Base-by-base conservation (phyloP, 2,329 filamentous ascomycete species). In the Ambrosiella xylebori region DNA sequence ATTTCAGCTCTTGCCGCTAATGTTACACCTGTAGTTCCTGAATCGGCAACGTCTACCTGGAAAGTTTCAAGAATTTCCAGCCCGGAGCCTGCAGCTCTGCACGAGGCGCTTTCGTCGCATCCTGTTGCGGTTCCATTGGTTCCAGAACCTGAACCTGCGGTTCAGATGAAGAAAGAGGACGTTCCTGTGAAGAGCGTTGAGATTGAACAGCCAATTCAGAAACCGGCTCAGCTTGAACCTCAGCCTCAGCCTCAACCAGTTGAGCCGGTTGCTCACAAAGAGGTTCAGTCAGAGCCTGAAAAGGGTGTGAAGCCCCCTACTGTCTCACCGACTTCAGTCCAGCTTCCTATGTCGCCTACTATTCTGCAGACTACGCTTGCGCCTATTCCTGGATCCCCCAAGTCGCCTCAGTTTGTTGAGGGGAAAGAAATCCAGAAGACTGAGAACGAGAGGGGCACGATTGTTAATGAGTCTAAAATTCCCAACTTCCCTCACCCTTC, bases 351-450 rank as follows among this genome's bases (percentile, higher is more conserved):
- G 52, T 54, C 52, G 13, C 52, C 52, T 6, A 38, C 27, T n/a
- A 40, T 54, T 17, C 13, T 2, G 19, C 52, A 19, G 19, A 19
- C 38, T 17, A 19, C 37, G 11, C 56, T 60, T 19, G 55, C 44
- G 8, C 50, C 59, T 2, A 60, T 60, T 39, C 59, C 59, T 27
- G 59, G 59, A 38, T 60, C 59, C 12, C 59, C 59, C 17, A 56
- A 57, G 35, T 60, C 59, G 17, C 59, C 38, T 3, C 37, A 53
- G 45, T 7, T 53, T 4, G 35, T 44, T 15, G 17, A 36, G 19
- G 36, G 12, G 11, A 15, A 47, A 52, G 37, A 36, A 7, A 17
- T 3, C 5, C 38, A 54, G 6, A 13, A 39, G 13, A 17, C 17
- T 27, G 39, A 41, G 15, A 17, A 27, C 8, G 19, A 41, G 38